Percentiles rank a stretch among this genome's conserved stretches.
Evolutionary conservation across 495 filamentous ascomycete species (phyloP).

Genomic region (Amphirosellinia nigrospora): DNA sequence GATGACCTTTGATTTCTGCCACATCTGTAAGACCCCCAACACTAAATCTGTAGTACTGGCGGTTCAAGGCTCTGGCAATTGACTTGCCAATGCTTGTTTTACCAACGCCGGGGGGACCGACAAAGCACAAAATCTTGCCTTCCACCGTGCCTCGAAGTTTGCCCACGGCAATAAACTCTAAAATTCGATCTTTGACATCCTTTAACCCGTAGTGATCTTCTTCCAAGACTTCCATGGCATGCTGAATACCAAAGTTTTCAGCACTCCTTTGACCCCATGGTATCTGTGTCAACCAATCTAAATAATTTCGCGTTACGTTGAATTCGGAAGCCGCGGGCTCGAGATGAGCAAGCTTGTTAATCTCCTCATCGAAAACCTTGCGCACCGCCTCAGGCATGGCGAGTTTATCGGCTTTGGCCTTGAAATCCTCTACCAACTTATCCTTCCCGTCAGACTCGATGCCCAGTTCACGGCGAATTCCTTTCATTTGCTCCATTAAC

Average conservation of each 20-base stretch:
- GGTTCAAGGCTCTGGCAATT: slow-evolving; percentile 90
- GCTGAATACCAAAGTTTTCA: slow-evolving; percentile 93
- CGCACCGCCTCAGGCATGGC: slow-evolving; percentile 96
- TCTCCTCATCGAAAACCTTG: slow-evolving; percentile 97
- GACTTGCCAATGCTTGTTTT: slow-evolving; percentile 99
- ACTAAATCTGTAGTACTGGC: slow-evolving; percentile 97
- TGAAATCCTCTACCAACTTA: slow-evolving; percentile 95
- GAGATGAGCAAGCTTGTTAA: slow-evolving; percentile 94
- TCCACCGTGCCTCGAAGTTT: slow-evolving; percentile 97
- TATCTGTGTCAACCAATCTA: slow-evolving; percentile 98
- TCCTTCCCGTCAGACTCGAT: slow-evolving; percentile 98
- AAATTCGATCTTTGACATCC: slow-evolving; percentile 97
- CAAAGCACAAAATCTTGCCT: slow-evolving; percentile 98
- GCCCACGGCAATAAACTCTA: slow-evolving; percentile 98
- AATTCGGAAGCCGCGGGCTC: slow-evolving; percentile 97
- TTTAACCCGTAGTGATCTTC: slow-evolving; percentile 98
- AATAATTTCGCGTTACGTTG: slow-evolving; percentile 98
- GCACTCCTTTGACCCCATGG: slow-evolving; percentile 96
- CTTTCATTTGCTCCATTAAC: slow-evolving; percentile 99
- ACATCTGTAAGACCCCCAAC: slow-evolving; percentile 97
- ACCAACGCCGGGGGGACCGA: slow-evolving; percentile 92
- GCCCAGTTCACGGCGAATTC: slow-evolving; percentile 93
- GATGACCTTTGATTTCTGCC: slow-evolving; percentile 99
- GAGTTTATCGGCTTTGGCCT: slow-evolving; percentile 90
- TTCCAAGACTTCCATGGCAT: slow-evolving; percentile 89